Evolutionary conservation across 2,329 filamentous ascomycete genomes (phyloP), one percentile per base, ranked within the genome.

Genomic region (Thermoascus crustaceus): DNA sequence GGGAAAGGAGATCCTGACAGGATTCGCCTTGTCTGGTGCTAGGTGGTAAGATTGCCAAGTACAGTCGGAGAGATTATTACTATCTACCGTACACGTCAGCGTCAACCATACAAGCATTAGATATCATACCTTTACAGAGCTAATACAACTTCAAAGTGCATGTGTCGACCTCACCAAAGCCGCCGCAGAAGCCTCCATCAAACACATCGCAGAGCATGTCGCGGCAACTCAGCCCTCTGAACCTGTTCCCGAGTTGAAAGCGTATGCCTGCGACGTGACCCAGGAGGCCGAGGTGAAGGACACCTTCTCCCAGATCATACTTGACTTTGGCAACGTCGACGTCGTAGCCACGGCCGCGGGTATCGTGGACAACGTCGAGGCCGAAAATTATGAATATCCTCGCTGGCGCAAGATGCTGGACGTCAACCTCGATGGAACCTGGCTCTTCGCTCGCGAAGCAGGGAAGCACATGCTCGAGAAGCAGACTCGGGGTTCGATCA

Each of bases 291-390:
- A 57, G 26, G 61, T 66, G 3, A 49, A 58, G 30, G 44, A 50
- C 8, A 60, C 57, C 9, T 60, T 55, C 46, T 43, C 45, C n/a
- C 41, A 51, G 18, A 52, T 60, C 20, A 49, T 51, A 6, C 34
- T 44, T 9, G 54, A 61, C 22, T 57, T 60, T 32, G 54, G 61
- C 3, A 47, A 53, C 25, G 48, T 66, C 9, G 61, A 64, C 38
- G 52, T 63, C 5, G 48, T 65, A 7, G 57, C 65, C 11, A 63
- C 61, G 1, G 60, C 61, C 16, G 61, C 63, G 0, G 62, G 62
- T 0, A 62, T 65, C 18, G 54, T 60, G 9, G 54, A 54, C 17
- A 57, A 61, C 35, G 50, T 48, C 16, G 50, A 53, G 25, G 52
- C 51, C 26, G 57, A 59, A 42, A 51, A 57, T 23, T 60, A 58